phyloP scores from a whole-genome alignment of 2,329 filamentous ascomycete genomes.

The Geosmithia putterillii region DNA sequence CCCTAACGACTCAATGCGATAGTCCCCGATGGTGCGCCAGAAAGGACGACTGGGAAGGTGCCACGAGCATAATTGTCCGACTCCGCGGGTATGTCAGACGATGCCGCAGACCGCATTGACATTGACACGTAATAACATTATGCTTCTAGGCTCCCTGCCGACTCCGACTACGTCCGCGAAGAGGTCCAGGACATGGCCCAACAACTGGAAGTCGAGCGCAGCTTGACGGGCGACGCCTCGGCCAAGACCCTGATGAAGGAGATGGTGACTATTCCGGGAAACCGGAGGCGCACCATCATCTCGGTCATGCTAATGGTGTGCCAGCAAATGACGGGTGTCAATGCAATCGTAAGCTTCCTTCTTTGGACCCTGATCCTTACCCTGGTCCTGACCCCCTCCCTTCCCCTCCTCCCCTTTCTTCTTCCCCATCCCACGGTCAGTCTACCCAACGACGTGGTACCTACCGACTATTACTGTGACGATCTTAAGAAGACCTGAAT shows the following conservation, averaged over 20 bases:
- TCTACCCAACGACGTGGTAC: too few species aligned
- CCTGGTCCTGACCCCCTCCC: too few species aligned
- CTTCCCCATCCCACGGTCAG: too few species aligned
- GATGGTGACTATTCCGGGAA: slow-evolving; percentile 47
- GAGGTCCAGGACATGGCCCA: slow-evolving; percentile 49
- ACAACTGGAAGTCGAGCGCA: slow-evolving; percentile 50
- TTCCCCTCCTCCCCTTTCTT: background rate
- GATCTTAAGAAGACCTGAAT: too few species aligned
- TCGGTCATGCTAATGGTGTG: slow-evolving; percentile 51
- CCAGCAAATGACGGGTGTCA: slow-evolving; percentile 60
- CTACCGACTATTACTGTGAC: too few species aligned
- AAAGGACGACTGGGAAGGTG: slow-evolving; percentile 55
- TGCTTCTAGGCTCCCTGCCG: slow-evolving; percentile 29
- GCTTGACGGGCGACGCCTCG: slow-evolving; percentile 38
- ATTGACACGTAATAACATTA: background rate
- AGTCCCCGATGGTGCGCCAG: slow-evolving; percentile 55
- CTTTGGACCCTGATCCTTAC: background rate
- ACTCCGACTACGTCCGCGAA: slow-evolving; percentile 41
- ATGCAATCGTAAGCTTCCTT: slow-evolving; percentile 23
- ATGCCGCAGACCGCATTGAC: background rate
- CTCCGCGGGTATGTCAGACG: slow-evolving; percentile 24
- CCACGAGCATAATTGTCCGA: slow-evolving; percentile 39
- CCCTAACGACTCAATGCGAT: slow-evolving; percentile 13
- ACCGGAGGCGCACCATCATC: slow-evolving; percentile 52
- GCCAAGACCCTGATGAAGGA: slow-evolving; percentile 49